Base-by-base conservation (phyloP, 2,329 filamentous ascomycete genomes). In the Fusarium penzigii region DNA sequence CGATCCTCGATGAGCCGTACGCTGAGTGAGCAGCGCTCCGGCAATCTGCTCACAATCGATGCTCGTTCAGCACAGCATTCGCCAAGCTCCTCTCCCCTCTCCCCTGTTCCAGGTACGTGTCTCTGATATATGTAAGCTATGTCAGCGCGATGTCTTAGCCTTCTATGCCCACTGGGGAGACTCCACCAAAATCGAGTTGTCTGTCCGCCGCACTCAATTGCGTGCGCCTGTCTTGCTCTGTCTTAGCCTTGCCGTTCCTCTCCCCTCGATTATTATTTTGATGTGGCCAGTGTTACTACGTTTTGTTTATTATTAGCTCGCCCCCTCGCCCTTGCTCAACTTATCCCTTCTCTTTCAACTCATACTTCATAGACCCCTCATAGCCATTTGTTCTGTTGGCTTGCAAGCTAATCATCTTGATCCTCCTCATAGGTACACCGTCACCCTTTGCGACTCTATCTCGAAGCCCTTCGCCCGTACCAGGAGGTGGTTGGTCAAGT, bases 401-500 rank as follows among this genome's bases (percentile, higher is more conserved):
- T 56, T 50, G 48, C 58, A 46, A 55, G 62, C 68, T 70, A 65
- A 69, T 52, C 54, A 59, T 49, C 59, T 54, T 61, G 56, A 53
- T 49, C 56, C 51, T 56, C 48, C n/a, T 52, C 53, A 40, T 50
- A 82, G 79, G 82, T 66, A 85, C 79, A 46, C 80, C 84, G 41
- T 78, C 75, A 63, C 66, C 72, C 61, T 74, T 76, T 65, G 96
- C 96, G 92, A 89, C 89, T 62, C 76, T 93, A 57, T 94, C 92
- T 62, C 86, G 91, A 74, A 95, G 90, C 68, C 90, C 92, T 46
- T 96, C 91, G 50, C 93, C 92, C 56, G 82, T 85, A 57, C 88
- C 86, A 56, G 88, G 89, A 65, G 91, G 90, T 68, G 92, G 92
- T 64, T 97, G 93, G 92, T 85, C 90, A 51, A 94, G 88, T 73